Evolutionary conservation across 2,329 filamentous ascomycete genomes (phyloP), one percentile per base, ranked within the genome.

Genomic region (Alternaria triticina): DNA sequence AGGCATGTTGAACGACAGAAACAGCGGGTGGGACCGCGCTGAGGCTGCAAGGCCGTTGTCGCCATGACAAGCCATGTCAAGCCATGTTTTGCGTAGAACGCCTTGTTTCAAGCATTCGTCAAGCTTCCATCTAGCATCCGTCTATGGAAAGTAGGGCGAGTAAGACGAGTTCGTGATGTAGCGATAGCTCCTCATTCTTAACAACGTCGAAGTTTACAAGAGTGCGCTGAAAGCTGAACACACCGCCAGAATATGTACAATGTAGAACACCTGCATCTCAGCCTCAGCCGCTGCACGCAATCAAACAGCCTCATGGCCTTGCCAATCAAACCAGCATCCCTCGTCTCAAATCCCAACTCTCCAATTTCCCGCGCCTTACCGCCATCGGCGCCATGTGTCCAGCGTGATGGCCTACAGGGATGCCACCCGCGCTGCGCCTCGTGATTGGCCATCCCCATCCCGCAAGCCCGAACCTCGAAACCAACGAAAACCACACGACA

Each of bases 321-420:
- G n/a, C 49, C 64, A 54, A 62, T 52, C 49, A 45, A 15, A 23
- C 54, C 12, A n/a, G 44, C 33, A 33, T 57, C 43, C 28, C 56
- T 45, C 49, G 57, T 58, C 57, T 61, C 57, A 55, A 36, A 40
- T 27, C 23, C 61, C 51, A 28, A 22, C 20, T 45, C 45, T 36
- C 44, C 59, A 69, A 70, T 69, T 54, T 70, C 68, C 63, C 59
- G 64, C 68, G 57, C 45, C 62, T 57, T 62, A 45, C 64, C 62
- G 61, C 67, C 68, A 55, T 65, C 59, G 58, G 60, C 62, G 61
- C 67, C 68, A 55, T 65, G 59, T 62, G 62, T 45, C 40, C 66
- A 69, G 61, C 57, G 23, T 63, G 59, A 55, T 59, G 55, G 54
- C 57, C 61, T 52, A 25, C 68, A 45, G 47, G 66, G 66, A 57